Base-by-base conservation (phyloP, 352 stramenopile species). In the Globisporangium megalacanthum region DNA sequence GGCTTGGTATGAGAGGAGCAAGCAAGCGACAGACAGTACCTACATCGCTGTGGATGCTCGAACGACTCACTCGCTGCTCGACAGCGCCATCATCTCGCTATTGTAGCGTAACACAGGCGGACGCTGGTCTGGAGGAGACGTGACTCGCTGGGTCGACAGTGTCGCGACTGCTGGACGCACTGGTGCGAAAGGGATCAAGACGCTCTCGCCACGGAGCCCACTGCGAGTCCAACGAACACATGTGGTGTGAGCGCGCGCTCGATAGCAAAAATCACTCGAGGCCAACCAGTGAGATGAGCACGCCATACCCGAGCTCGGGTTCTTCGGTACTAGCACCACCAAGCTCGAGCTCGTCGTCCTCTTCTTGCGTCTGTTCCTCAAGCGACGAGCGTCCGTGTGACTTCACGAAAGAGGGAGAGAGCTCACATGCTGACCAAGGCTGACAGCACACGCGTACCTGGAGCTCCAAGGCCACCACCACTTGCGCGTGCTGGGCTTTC, bases 71-170 rank as follows among this genome's bases (percentile, higher is more conserved):
- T 61, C 41, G 2, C 22, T 42, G 14, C 48, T 29, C 10, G 56
- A 45, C 48, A 82, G 76, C 17, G 62, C 57, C 35, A 82, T 17
- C 52, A 84, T 69, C 49, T 87, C 72, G 37, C 74, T 85, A 31
- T 73, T 25, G 41, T 61, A 70, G 19, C 42, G 57, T 37, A 60
- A 41, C 7, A 31, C 35, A n/a, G 56, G 46, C 13, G 53, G 46
- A 4, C 35, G 52, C 37, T 46, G 20, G 48, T 25, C 20, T 29
- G 14, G 44, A 46, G 49, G 45, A 31, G 52, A 46, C 3, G 42
- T 20, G 25, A n/a, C 42, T 45, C 41, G 6, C 41, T 19, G 48
- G 10, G 47, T 25, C 15, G 46, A 62, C 7, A 48, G 29, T 10
- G 59, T 47, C 1, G 61, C 47, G 10, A 49, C 22, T 41, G 44